Evolutionary conservation across 768 basidiomycete species (phyloP), one percentile per base, ranked within the genome.

Genomic region (Cyclocybe cylindracea): DNA sequence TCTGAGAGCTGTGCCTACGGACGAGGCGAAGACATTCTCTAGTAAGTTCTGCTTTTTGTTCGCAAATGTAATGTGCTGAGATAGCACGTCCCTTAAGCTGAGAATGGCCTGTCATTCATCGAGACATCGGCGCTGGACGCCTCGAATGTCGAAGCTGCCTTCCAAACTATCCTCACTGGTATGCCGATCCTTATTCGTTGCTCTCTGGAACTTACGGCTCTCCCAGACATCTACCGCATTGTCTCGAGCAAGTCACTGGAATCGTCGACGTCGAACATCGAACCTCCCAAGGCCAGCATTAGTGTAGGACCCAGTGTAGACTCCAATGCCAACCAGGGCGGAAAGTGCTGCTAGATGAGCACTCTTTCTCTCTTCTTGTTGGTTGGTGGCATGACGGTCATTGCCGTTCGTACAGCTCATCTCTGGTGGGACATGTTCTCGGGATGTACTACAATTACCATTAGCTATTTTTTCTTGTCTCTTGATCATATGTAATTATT

Each of bases 71-170:
- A 40, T 33, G 31, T 42, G 36, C 53, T 64, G 44, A 48, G 19
- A 10, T 39, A 34, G 8, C 46, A 47, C 50, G 32, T 14, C 39
- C 42, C 40, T 46, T 18, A 62, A 93, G 93, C 89, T 61, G 94
- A 96, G 75, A 94, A 95, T 64, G 86, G 86, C 16, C 72, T 98
- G 61, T 91, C 89, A 49, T 96, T 96, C 80, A 96, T 99, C 59
- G 96, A 99, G 79, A 99, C 96, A 54, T 99, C 96, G 65, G 96
- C 96, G 75, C 86, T 98, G 83, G 97, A 99, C 85, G 93, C 96
- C 62, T 95, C 94, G 45, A 97, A 98, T 75, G 95, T 99, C 72
- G 96, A 98, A 74, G 75, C 83, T 51, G 97, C 96, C 45, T 99
- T 99, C 86, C 94, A 98, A 70, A 94, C 85, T 51, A 98, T 98